Evolutionary conservation across 176 grass and related monocot genomes (phyloP).

Genomic region (Carex scoparia): DNA sequence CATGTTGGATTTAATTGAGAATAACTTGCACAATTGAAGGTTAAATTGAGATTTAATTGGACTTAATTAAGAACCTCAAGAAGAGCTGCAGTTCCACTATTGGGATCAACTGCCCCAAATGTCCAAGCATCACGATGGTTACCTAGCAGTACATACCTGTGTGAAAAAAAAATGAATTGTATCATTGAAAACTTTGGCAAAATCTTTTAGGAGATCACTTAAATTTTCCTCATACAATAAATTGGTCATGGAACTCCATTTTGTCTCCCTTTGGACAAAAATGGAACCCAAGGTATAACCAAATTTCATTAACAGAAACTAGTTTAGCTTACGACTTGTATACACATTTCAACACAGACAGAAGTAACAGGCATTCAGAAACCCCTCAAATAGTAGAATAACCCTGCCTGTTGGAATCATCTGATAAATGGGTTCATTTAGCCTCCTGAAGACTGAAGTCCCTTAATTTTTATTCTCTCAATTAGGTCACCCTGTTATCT

Average conservation of each 20-base stretch:
- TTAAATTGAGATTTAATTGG: not conserved
- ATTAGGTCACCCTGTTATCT: not conserved
- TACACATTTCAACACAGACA: not conserved
- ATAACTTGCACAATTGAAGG: not conserved
- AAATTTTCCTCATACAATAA: not conserved
- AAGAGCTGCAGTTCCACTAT: constrained; percentile 83
- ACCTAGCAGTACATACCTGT: constrained; percentile 78
- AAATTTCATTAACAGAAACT: not conserved
- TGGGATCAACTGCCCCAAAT: constrained; percentile 81
- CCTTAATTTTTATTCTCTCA: not conserved
- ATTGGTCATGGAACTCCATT: not conserved
- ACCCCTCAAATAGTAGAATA: not conserved
- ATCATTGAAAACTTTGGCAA: not conserved
- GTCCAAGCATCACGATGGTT: constrained; percentile 96
- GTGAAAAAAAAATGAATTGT: not conserved
- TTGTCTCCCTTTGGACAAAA: not conserved
- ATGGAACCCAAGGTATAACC: not conserved
- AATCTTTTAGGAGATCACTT: not conserved
- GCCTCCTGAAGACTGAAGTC: not conserved
- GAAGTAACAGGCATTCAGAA: not conserved
- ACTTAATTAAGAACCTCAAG: constrained; percentile 49
- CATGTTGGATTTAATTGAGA: not conserved
- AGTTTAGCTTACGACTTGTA: not conserved
- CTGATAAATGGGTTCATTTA: not conserved
- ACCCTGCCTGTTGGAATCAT: not conserved